Evolutionary conservation across 441 rosid genomes (phyloP), one percentile per base, ranked within the genome.

Genomic region (Jatropha multifida): DNA sequence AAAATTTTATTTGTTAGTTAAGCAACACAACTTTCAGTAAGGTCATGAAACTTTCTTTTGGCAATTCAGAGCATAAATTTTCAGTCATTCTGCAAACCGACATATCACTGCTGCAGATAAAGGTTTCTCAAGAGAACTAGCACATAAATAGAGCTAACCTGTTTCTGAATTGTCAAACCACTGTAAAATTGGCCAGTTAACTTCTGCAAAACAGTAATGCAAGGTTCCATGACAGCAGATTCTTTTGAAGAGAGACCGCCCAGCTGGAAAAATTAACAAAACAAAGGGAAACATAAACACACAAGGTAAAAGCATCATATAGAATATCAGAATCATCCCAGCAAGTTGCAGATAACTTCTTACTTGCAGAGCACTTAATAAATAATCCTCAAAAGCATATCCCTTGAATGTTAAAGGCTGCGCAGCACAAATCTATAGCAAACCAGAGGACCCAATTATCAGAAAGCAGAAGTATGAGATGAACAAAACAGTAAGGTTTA

Each of bases 331-430:
- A 65, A 56, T 37, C 48, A 78, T 17, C 46, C 61, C 76, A 68
- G 76, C 58, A 80, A 65, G 10, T 66, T 74, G 58, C 23, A 56
- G 73, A 67, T 48, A 72, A 55, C 71, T 76, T 73, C 94, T 87
- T 88, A 97, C 99, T 75, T 85, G 89, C 85, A 97, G 79, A 46
- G 90, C 86, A 75, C 79, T 83, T 83, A 92, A 76, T 72, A 94
- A 77, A 83, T 83, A 81, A 81, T 85, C 96, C 73, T 83, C 91
- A 73, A 78, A 81, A 74, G 77, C 79, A 72, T 76, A 81, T 52
- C 85, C 84, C 66, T 83, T 79, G 65, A 55, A 74, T 41, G 86
- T 74, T 0, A 85, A 63, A 66, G 91, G 79, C 60, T 86, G 78
- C 70, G 80, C 76, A 64, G 86, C 75, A 82, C 93, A 94, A 49